phyloP scores from a whole-genome alignment of 2,329 filamentous ascomycete genomes.

The Alternaria conjuncta region DNA sequence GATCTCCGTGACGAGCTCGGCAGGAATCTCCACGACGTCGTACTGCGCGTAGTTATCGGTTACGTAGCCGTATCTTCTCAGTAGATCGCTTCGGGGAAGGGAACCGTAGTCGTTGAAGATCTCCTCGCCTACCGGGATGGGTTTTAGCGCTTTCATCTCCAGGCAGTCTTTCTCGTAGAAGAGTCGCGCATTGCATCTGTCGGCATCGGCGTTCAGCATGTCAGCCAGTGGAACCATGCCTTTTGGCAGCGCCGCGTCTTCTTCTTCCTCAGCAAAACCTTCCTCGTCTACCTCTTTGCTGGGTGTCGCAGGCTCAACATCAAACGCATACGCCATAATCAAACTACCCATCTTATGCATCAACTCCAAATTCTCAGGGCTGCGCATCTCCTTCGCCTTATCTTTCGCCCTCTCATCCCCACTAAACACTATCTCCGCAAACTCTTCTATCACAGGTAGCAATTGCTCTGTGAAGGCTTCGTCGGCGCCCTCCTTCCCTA shows the following conservation, averaged over 20 bases:
- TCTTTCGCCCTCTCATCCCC: conserved; percentile 43
- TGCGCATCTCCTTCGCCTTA: conserved; percentile 49
- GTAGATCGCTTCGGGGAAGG: conserved; percentile 79
- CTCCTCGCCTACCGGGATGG: conserved; percentile 74
- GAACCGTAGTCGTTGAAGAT: conserved; percentile 91
- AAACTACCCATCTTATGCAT: conserved; percentile 85
- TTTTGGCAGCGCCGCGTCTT: conserved; percentile 63
- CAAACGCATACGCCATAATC: conserved; percentile 94
- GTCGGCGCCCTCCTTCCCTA: conserved; percentile 76
- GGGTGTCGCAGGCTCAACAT: conserved; percentile 63
- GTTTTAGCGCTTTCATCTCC: conserved; percentile 73
- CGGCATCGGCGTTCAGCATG: conserved; percentile 85
- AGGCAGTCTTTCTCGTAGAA: conserved; percentile 67
- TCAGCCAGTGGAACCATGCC: conserved; percentile 93
- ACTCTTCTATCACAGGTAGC: conserved; percentile 58
- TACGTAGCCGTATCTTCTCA: conserved; percentile 87
- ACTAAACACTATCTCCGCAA: conserved; percentile 49
- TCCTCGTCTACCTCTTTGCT: conserved; percentile 64
- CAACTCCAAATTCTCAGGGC: conserved; percentile 59
- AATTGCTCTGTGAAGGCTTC: conserved; percentile 67
- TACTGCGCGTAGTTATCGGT: conserved; percentile 77
- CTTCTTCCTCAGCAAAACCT: conserved; percentile 55
- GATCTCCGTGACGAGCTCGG: conserved; percentile 58
- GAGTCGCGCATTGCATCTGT: conserved; percentile 74
- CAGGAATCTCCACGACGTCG: conserved; percentile 81